These are phyloP conservation scores for Arabidopsis lyrata DNA, from an alignment of 441 rosid genomes.

Conservation along the genomic window DNA sequence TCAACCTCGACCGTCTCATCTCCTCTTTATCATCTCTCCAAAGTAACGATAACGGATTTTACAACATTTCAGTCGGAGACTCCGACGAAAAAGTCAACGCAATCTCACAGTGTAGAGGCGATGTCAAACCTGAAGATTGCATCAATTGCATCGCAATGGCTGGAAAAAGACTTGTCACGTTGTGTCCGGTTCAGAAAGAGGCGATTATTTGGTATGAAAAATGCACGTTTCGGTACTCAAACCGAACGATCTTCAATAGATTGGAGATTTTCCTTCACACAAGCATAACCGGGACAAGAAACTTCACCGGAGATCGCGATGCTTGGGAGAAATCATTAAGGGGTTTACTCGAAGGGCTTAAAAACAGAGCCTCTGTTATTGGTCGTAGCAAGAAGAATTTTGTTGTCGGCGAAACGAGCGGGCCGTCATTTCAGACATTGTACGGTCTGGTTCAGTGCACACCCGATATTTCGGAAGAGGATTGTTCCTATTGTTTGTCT, in stretches of 20 bases:
- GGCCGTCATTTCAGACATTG: constrained; percentile 47
- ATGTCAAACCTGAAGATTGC: constrained; percentile 48
- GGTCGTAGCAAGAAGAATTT: constrained; percentile 54
- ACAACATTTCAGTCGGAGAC: constrained; percentile 53
- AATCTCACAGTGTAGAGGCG: constrained; percentile 66
- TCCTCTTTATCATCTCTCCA: constrained; percentile 49
- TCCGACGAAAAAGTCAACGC: constrained; percentile 48
- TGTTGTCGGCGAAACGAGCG: constrained; percentile 35
- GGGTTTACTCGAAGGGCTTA: constrained; percentile 43
- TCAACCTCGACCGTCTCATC: constrained; percentile 53
- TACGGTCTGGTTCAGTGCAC: constrained; percentile 63
- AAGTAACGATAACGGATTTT: constrained; percentile 51
- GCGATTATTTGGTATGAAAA: constrained; percentile 49
- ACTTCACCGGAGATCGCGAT: constrained; percentile 41
- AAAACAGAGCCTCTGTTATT: constrained; percentile 44
- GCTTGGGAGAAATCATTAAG: constrained; percentile 48
- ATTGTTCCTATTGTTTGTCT: constrained; percentile 55
- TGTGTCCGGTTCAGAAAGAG: constrained; percentile 59
- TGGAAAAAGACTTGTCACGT: constrained; percentile 33
- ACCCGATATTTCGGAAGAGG: constrained; percentile 50
- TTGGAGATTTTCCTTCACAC: constrained; percentile 33
- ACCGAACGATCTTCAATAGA: constrained; percentile 40
- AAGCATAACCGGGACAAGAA: not conserved
- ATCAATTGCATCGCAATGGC: constrained; percentile 50
- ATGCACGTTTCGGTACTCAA: constrained; percentile 57